Evolutionary conservation across 1,284 basidiomycete species (phyloP).

Genomic region (Ustilago esculenta): DNA sequence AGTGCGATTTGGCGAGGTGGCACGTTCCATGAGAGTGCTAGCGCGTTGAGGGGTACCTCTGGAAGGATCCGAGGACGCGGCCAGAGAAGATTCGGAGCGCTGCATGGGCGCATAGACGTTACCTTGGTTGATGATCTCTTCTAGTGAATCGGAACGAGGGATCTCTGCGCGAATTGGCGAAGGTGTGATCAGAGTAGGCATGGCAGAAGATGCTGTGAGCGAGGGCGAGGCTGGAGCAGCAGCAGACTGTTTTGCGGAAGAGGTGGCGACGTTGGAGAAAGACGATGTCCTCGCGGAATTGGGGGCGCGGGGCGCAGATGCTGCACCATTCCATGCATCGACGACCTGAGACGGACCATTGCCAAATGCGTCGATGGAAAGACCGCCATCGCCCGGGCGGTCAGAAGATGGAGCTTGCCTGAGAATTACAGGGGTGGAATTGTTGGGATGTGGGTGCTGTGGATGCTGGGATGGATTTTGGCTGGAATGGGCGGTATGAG

Average conservation of each 20-base stretch:
- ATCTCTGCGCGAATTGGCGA: constrained; percentile 42
- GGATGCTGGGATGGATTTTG: background rate
- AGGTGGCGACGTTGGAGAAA: background rate
- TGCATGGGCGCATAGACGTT: constrained; percentile 22
- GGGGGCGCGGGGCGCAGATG: background rate
- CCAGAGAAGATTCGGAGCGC: background rate
- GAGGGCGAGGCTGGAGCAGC: constrained; percentile 12
- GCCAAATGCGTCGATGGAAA: constrained; percentile 51
- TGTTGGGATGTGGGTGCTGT: constrained; percentile 7
- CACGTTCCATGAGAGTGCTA: constrained; percentile 23
- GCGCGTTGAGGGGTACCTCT: constrained; percentile 23
- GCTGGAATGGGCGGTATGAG: constrained; percentile 12
- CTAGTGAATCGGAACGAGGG: constrained; percentile 42
- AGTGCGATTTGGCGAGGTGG: constrained; percentile 9
- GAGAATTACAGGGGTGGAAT: constrained; percentile 29
- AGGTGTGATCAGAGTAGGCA: constrained; percentile 43
- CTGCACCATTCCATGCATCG: constrained; percentile 1
- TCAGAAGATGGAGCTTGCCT: constrained; percentile 24
- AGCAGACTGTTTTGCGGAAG: background rate
- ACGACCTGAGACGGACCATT: constrained; percentile 8
- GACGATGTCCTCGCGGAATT: background rate
- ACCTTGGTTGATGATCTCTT: constrained; percentile 42
- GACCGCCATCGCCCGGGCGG: constrained; percentile 53
- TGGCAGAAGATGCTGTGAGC: constrained; percentile 32
- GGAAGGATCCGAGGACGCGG: background rate